Conservation (phyloP, 371 early-diverging fungal genomes). For the Syncephalis fuscata region DNA sequence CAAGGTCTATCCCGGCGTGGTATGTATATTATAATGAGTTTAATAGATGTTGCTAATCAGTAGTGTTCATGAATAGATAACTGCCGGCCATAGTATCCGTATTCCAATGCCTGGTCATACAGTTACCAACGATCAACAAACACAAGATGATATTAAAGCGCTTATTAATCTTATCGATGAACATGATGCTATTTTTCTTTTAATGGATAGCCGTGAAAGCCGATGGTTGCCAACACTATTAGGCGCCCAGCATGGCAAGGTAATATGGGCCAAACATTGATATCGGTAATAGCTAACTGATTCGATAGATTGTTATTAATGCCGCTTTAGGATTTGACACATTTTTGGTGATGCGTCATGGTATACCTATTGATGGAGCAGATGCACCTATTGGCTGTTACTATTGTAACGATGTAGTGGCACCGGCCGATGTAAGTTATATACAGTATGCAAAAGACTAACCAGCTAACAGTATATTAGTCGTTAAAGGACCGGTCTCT, state of each 20-base stretch:
- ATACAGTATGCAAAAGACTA: too few relatives aligned
- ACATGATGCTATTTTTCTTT: slow-evolving; percentile 76
- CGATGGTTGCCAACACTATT: slow-evolving; percentile 90
- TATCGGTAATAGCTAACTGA: not conserved
- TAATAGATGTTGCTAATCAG: not conserved
- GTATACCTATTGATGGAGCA: slow-evolving; percentile 22
- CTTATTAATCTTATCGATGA: slow-evolving; percentile 38
- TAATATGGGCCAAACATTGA: slow-evolving; percentile 5
- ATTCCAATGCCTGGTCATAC: slow-evolving; percentile 96
- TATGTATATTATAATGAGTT: too few relatives aligned
- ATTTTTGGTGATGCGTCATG: slow-evolving; percentile 93
- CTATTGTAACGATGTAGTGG: slow-evolving; percentile 92
- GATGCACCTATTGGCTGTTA: slow-evolving; percentile 63
- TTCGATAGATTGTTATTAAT: slow-evolving; percentile 57
- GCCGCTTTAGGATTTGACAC: slow-evolving; percentile 93
- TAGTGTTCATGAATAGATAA: slow-evolving; percentile 23
- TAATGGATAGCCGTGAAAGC: slow-evolving; percentile 91
- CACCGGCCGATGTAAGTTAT: slow-evolving; percentile 66
- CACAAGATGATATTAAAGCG: slow-evolving; percentile 24
- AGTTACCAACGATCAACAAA: slow-evolving; percentile 20
- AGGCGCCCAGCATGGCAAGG: slow-evolving; percentile 36
- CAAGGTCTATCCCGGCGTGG: slow-evolving; percentile 62
- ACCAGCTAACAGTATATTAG: slow-evolving; percentile 18
- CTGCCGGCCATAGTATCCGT: slow-evolving; percentile 42
- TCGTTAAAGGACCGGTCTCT: slow-evolving; percentile 85